Conservation (phyloP, 1,284 basidiomycete species). For the Singerocomus rubriflavus region DNA sequence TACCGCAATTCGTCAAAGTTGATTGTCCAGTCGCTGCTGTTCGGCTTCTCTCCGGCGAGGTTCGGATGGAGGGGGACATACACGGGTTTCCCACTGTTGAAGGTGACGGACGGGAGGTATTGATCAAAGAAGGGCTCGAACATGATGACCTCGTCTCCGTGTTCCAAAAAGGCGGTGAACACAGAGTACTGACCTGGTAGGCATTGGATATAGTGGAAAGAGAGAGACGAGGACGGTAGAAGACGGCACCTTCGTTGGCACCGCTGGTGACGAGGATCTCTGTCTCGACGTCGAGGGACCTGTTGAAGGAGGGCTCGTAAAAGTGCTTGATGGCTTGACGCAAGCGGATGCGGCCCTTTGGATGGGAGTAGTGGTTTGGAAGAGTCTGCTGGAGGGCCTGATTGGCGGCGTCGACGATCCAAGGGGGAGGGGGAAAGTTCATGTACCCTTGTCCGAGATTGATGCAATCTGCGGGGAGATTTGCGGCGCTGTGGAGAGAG, state of each 20-base stretch:
- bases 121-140: conserved; percentile 99
- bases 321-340: conserved; percentile 81
- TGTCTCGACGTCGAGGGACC: conserved; percentile 77
- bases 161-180: conserved; percentile 83
- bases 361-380: conserved; percentile 89
- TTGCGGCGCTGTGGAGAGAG: conserved; percentile 60
- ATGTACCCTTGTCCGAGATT: conserved; percentile 95
- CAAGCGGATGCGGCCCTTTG: conserved; percentile 82
- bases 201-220: not conserved
- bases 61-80: conserved; percentile 95
- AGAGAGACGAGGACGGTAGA: not conserved
- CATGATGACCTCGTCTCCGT: conserved; percentile 96
- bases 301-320: conserved; percentile 70
- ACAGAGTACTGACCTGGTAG: conserved; percentile 79
- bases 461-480: conserved; percentile 83
- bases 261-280: conserved; percentile 96
- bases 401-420: conserved; percentile 77
- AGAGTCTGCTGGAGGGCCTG: conserved; percentile 66
- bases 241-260: conserved; percentile 81
- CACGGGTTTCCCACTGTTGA: conserved; percentile 90
- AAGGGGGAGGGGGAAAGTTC: conserved; percentile 85
- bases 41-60: conserved; percentile 48
- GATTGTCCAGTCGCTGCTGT: conserved; percentile 82
- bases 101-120: conserved; percentile 88
- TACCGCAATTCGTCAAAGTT: conserved; percentile 84